phyloP scores from a whole-genome alignment of 2,329 filamentous ascomycete genomes.

The Arthroderma sp. region DNA sequence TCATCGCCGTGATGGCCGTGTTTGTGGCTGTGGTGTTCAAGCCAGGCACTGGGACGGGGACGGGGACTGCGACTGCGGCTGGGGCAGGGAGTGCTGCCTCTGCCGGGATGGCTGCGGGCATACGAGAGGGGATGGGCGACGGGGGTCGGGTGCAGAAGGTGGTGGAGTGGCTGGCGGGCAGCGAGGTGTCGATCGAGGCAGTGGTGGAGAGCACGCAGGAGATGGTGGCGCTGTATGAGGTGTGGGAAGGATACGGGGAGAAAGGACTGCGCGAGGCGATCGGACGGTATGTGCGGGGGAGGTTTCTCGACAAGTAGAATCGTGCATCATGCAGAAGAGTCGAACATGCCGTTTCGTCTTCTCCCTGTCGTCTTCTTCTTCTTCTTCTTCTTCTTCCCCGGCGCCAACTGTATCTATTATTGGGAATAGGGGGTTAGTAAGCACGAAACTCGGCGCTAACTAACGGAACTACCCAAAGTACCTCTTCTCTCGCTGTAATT shows the following conservation, averaged over 20 bases:
- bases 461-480: background rate
- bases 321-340: background rate
- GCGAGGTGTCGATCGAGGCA: constrained; percentile 68
- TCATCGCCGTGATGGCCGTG: constrained; percentile 76
- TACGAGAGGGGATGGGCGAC: constrained; percentile 26
- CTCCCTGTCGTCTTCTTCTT: background rate
- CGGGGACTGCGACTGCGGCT: background rate
- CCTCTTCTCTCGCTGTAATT: background rate
- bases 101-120: constrained; percentile 20
- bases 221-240: constrained; percentile 76
- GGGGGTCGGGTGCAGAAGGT: constrained; percentile 48
- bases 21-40: constrained; percentile 66
- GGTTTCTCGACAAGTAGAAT: constrained; percentile 43
- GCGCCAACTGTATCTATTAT: background rate
- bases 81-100: background rate
- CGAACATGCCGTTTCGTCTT: background rate
- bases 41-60: background rate
- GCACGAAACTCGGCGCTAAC: constrained; percentile 2
- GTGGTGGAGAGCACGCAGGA: constrained; percentile 87
- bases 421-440: background rate
- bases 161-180: constrained; percentile 63
- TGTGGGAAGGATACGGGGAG: constrained; percentile 55
- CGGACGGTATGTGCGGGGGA: constrained; percentile 49
- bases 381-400: background rate
- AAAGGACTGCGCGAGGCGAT: constrained; percentile 54